Evolutionary conservation across 441 rosid species (phyloP), one percentile per base, ranked within the genome.

Genomic region (Erodium texanum): DNA sequence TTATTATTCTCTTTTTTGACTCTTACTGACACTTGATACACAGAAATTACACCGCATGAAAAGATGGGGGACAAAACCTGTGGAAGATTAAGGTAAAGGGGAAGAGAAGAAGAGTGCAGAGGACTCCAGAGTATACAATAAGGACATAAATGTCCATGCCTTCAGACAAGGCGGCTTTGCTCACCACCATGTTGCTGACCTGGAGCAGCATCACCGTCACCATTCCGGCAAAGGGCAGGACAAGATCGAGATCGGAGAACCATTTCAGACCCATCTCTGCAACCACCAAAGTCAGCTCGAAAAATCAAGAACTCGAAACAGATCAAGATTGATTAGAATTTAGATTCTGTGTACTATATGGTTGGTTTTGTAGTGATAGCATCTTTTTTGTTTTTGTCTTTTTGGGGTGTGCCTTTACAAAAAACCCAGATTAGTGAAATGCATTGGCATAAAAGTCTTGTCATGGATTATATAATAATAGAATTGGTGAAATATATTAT

Each of bases 81-180:
- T 85, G 71, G 64, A 76, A 68, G 43, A 89, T 93, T 73, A 82
- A 81, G 66, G 90, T 80, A 50, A 43, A 84, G 62, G 92, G 97
- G 52, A 89, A 75, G 48, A 87, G 88, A 72, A 86, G 67, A 48
- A 82, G 22, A 61, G 90, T 75, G 72, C 81, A 80, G 10, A 87
- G 71, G 22, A 80, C 89, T 61, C 87, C 87, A 1, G 90, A 83
- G 62, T 87, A 86, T 11, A 82, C 85, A 23, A 84, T 83, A 76
- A 91, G 87, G 54, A 87, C 92, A 65, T 80, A 91, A 67, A 88
- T 93, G 68, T 87, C 87, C 81, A 84, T 70, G 11, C 96, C 96
- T 61, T 78, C 74, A 1, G 83, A 74, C 67, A 91, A 67, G 48
- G 80, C 85, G 1, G 92, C 83, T 74, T 86, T 87, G 0, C 87